Percentiles rank a stretch among this genome's conserved stretches.
Conservation (phyloP, 106 monocot genomes). For the Chionographis japonica region DNA sequence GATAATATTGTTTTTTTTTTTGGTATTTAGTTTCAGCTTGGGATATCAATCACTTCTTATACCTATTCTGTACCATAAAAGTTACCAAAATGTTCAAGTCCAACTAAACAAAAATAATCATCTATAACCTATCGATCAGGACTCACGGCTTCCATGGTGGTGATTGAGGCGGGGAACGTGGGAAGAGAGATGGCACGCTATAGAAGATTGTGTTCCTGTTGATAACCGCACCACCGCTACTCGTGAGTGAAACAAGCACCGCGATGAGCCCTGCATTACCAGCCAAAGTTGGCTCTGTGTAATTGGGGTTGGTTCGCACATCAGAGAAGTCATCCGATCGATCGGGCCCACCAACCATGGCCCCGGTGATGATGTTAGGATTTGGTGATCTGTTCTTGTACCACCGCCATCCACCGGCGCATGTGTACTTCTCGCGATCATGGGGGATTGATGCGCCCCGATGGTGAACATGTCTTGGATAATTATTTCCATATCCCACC, state of each 20-base stretch:
- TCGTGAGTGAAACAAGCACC: conserved; percentile 37
- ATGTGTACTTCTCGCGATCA: conserved; percentile 23
- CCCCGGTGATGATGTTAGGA: conserved; percentile 42
- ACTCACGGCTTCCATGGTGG: conserved; percentile 36
- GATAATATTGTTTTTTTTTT: too few species aligned
- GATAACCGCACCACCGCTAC: conserved; percentile 8
- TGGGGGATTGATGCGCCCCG: conserved; percentile 53
- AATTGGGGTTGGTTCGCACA: conserved; percentile 27
- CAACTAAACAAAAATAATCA: too few species aligned
- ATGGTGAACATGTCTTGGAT: conserved; percentile 53
- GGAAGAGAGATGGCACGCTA: conserved; percentile 31
- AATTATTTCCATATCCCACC: conserved; percentile 36
- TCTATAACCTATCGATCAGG: too few species aligned
- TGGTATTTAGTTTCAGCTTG: too few species aligned
- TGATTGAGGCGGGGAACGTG: conserved; percentile 28
- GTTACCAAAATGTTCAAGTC: too few species aligned
- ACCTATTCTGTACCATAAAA: too few species aligned
- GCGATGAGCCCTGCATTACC: conserved; percentile 66
- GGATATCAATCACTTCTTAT: too few species aligned
- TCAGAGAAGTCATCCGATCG: conserved; percentile 36
- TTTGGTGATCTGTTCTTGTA: conserved; percentile 22
- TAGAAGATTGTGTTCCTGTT: conserved; percentile 58
- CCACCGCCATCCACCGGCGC: conserved; percentile 55
- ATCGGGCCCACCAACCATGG: conserved; percentile 60
- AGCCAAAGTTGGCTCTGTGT: conserved; percentile 51